Evolutionary conservation across 1,284 basidiomycete species (phyloP).

Genomic region (Gomphus bonarii): DNA sequence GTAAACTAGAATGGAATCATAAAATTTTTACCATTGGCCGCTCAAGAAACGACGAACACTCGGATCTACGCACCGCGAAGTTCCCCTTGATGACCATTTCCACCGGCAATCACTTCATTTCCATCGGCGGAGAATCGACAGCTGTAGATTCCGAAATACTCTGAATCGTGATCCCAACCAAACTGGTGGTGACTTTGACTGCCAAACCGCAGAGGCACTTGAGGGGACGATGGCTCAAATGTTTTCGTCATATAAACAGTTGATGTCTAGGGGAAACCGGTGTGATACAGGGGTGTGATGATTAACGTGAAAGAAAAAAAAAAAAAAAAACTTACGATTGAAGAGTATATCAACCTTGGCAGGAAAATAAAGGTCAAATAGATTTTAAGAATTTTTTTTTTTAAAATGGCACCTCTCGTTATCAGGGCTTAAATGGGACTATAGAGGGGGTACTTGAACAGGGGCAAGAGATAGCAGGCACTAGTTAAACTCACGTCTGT

Average conservation of each 20-base stretch:
- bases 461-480: neutral
- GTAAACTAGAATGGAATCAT: slow-evolving; percentile 57
- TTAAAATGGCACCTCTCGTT: slow-evolving; percentile 63
- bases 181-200: slow-evolving; percentile 17
- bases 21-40: neutral
- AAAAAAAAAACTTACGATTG: slow-evolving; percentile 54
- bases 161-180: slow-evolving; percentile 33
- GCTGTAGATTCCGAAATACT: slow-evolving; percentile 75
- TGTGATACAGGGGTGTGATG: slow-evolving; percentile 6
- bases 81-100: slow-evolving; percentile 14
- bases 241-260: slow-evolving; percentile 84
- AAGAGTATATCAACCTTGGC: slow-evolving; percentile 83
- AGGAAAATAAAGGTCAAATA: slow-evolving; percentile 11
- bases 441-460: neutral
- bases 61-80: slow-evolving; percentile 1
- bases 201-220: slow-evolving; percentile 63
- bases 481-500: slow-evolving; percentile 50
- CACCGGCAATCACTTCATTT: slow-evolving; percentile 69
- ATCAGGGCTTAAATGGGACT: slow-evolving; percentile 80
- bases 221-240: slow-evolving; percentile 55
- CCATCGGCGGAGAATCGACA: slow-evolving; percentile 95
- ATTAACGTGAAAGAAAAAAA: neutral
- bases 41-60: neutral
- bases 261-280: slow-evolving; percentile 38
- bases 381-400: too few relatives aligned